Conservation (phyloP, 2,329 filamentous ascomycete genomes). For the Aureobasidium sp. region DNA sequence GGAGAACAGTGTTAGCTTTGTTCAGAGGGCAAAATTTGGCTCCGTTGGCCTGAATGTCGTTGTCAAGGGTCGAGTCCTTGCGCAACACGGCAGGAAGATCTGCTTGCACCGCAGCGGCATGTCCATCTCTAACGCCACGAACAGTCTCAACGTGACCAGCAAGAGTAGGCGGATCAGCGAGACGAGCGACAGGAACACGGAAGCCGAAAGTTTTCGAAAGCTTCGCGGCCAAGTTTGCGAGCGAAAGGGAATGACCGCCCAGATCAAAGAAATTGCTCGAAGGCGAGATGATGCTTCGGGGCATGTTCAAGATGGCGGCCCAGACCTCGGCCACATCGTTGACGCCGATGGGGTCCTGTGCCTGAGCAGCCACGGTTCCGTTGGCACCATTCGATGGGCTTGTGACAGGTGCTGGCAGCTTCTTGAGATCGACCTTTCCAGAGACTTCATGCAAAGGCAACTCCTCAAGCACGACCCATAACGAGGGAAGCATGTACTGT, state of each 20-base stretch:
- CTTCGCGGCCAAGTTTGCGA: conserved; percentile 69
- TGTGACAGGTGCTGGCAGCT: conserved; percentile 58
- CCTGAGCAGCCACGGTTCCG: conserved; percentile 47
- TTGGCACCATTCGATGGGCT: conserved; percentile 28
- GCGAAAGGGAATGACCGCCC: conserved; percentile 68
- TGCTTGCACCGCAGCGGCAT: conserved; percentile 67
- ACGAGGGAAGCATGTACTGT: conserved; percentile 74
- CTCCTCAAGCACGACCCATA: conserved; percentile 67
- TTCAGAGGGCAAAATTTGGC: conserved; percentile 52
- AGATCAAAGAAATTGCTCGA: conserved; percentile 77
- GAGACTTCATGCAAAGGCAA: conserved; percentile 72
- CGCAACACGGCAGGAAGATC: conserved; percentile 64
- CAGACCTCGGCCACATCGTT: conserved; percentile 65
- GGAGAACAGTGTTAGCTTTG: conserved; percentile 60
- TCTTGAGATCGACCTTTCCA: conserved; percentile 69
- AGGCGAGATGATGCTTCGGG: conserved; percentile 53
- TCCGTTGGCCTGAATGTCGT: conserved; percentile 55
- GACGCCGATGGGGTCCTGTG: conserved; percentile 58
- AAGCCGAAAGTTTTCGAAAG: conserved; percentile 66
- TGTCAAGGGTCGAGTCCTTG: conserved; percentile 59
- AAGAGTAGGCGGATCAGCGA: conserved; percentile 65
- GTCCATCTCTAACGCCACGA: conserved; percentile 62
- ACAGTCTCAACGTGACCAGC: conserved; percentile 66
- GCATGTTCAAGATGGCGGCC: conserved; percentile 63
- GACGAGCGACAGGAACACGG: conserved; percentile 61